Conservation (phyloP, 257 asterid species). For the Salvia hispanica region DNA sequence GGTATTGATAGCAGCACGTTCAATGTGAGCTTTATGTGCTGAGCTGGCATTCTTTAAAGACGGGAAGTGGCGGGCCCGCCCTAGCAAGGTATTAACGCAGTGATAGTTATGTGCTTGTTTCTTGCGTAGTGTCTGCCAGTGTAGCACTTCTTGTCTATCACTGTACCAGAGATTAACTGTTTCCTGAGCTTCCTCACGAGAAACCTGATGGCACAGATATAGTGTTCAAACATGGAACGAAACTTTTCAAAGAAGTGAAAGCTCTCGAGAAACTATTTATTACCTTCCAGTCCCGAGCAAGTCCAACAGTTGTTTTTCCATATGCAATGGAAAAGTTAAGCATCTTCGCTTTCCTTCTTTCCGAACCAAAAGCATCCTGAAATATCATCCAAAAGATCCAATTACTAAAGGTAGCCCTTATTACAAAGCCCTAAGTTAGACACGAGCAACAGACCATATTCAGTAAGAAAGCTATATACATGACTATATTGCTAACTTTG, state of each 20-base stretch:
- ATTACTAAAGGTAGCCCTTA: constrained; percentile 20
- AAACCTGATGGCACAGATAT: constrained; percentile 59
- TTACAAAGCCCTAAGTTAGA: constrained; percentile 3
- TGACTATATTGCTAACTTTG: not conserved
- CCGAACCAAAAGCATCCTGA: constrained; percentile 95
- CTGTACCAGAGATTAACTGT: constrained; percentile 95
- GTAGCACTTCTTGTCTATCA: constrained; percentile 83
- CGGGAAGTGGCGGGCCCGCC: constrained; percentile 89
- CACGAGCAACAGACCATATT: not conserved
- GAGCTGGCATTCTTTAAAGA: constrained; percentile 58
- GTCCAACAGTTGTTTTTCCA: constrained; percentile 87
- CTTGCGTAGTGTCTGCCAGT: constrained; percentile 85
- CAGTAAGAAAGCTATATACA: not conserved
- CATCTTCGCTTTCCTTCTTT: constrained; percentile 99
- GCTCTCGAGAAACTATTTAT: constrained; percentile 22
- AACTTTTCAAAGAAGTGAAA: not conserved
- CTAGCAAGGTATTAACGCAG: constrained; percentile 77
- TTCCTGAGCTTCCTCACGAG: constrained; percentile 87
- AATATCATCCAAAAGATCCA: constrained; percentile 14
- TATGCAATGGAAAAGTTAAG: constrained; percentile 97
- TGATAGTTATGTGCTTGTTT: constrained; percentile 54
- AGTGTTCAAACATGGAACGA: constrained; percentile 6
- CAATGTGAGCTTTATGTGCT: constrained; percentile 73
- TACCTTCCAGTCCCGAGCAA: constrained; percentile 98
- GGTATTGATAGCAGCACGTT: constrained; percentile 96